Evolutionary conservation across 2,329 filamentous ascomycete species (phyloP), one percentile per base, ranked within the genome.

Genomic region (Colletotrichum melonis): DNA sequence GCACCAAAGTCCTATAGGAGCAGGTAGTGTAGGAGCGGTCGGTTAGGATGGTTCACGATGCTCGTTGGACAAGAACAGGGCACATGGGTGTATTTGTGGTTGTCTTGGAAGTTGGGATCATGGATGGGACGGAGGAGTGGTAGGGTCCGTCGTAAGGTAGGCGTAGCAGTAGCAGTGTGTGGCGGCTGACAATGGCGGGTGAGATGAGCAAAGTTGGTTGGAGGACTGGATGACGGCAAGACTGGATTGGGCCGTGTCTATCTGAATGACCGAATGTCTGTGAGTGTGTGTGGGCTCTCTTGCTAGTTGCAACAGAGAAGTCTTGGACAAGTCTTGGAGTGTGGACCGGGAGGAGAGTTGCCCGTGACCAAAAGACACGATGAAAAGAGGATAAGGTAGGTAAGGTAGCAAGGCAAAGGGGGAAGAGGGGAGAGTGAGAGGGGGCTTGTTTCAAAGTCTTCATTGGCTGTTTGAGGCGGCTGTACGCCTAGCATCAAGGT

Each of bases 381-480:
- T 28, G 5, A 52, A 30, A 63, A 28, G 28, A n/a, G 46, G 24
- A 3, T 24, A 46, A 22, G 54, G 28, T 30, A 42, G 38, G 38
- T 11, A 7, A 26, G 30, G 11, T n/a, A n/a, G 19, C 1, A 54
- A 19, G n/a, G 11, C n/a, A 8, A 46, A 52, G 55, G 24, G 26
- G 32, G n/a, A 11, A 30, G 19, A 38, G 22, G 64, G n/a, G n/a
- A 30, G 28, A 60, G 30, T 16, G 35, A 19, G 54, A 42, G 58
- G 38, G 66, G 70, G 30, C 71, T 56, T 54, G 71, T 73, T 73
- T 73, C 71, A 73, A 8, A 56, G 67, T 66, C 60, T 52, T 52
- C 46, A 62, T 58, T 70, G 71, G 71, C 35, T 22, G 71, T 73
- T 73, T 73, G 71, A 73, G 70, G 71, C 71, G 56, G 46, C 67